phyloP scores from a whole-genome alignment of 179 eudicot species.

The Drosera spatulata region DNA sequence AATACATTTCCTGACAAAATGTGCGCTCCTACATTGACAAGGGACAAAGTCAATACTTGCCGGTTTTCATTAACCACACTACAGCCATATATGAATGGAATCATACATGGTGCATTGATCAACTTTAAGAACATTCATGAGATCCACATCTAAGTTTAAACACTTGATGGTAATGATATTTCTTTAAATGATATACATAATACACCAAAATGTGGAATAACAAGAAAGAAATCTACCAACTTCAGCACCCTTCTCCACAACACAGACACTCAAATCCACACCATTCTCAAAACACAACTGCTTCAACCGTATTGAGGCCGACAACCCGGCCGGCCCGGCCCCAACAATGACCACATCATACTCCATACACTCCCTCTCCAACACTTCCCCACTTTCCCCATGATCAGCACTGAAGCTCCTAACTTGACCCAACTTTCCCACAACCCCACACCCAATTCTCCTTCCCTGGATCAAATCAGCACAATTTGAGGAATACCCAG shows the following conservation, averaged over 20 bases:
- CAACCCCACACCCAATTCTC: background rate
- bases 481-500: no score
- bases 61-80: background rate
- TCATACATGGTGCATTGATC: no score
- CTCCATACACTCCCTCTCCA: constrained; percentile 48
- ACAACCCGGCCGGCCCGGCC: constrained; percentile 96
- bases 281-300: constrained; percentile 57
- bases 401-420: constrained; percentile 25
- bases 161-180: no score
- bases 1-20: constrained; percentile 97
- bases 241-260: constrained; percentile 94
- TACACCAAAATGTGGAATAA: no score
- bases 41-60: background rate
- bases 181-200: no score
- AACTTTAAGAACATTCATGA: no score
- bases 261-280: constrained; percentile 80
- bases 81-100: no score
- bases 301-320: constrained; percentile 88
- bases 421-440: constrained; percentile 18
- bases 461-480: no score
- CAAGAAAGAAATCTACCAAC: constrained; percentile 43
- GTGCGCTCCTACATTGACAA: constrained; percentile 61
- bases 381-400: constrained; percentile 11
- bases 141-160: no score
- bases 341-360: constrained; percentile 93